Conservation (phyloP, 495 filamentous ascomycete species). For the Tirmania nivea region DNA sequence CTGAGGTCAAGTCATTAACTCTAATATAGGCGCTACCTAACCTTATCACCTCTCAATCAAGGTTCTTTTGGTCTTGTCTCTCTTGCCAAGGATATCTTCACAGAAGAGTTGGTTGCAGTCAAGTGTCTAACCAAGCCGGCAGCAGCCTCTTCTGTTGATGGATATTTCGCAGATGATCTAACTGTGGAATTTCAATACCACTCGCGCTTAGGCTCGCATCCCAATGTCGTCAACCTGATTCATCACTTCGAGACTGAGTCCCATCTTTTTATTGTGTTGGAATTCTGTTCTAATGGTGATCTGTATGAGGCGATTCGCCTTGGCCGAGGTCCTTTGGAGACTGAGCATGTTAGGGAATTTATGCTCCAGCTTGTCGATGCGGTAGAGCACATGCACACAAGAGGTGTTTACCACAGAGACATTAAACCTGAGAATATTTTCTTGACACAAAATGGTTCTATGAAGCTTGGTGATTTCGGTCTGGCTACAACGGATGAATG, state of each 20-base stretch:
- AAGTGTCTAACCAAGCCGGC: conserved; percentile 72
- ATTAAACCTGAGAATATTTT: conserved; percentile 99
- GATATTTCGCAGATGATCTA: conserved; percentile 40
- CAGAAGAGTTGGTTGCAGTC: conserved; percentile 63
- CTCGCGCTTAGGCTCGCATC: conserved; percentile 50
- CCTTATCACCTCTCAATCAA: conserved; percentile 85
- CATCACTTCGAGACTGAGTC: conserved; percentile 78
- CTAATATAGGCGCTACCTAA: conserved; percentile 46
- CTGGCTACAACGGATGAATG: conserved; percentile 67
- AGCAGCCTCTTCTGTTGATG: conserved; percentile 29
- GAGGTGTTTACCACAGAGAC: conserved; percentile 87
- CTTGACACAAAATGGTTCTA: conserved; percentile 56
- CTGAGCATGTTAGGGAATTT: conserved; percentile 86
- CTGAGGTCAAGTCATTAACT: not conserved
- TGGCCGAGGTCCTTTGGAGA: conserved; percentile 71
- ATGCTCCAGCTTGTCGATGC: conserved; percentile 88
- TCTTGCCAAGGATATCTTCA: conserved; percentile 57
- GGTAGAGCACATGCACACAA: conserved; percentile 71
- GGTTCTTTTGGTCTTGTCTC: conserved; percentile 98
- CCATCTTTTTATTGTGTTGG: conserved; percentile 80
- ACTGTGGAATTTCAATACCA: conserved; percentile 80
- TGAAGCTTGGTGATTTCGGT: conserved; percentile 96
- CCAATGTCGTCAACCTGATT: conserved; percentile 83
- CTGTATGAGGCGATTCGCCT: conserved; percentile 90
- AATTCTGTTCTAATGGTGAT: conserved; percentile 91